Evolutionary conservation across 2,329 filamentous ascomycete species (phyloP).

Genomic region (Colletotrichum kahawae): DNA sequence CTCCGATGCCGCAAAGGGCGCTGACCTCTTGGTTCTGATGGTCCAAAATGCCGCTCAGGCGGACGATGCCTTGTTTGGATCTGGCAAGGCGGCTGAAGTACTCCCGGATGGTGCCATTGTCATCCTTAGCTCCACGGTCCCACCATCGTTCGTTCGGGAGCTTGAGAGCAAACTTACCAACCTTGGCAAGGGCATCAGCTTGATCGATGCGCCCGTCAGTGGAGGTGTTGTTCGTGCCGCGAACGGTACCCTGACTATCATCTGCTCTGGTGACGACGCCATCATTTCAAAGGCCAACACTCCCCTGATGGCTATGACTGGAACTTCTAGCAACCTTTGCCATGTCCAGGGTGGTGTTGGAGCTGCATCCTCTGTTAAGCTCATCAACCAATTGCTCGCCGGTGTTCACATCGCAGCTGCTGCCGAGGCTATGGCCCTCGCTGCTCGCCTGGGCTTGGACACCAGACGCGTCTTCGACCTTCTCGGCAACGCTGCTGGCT

Average conservation of each 20-base stretch:
- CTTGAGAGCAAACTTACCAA: slow-evolving; percentile 25
- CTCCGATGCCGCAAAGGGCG: slow-evolving; percentile 30
- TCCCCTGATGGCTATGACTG: slow-evolving; percentile 37
- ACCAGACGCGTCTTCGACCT: slow-evolving; percentile 52
- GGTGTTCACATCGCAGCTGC: slow-evolving; percentile 62
- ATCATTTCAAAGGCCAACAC: slow-evolving; percentile 27
- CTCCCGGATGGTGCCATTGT: slow-evolving; percentile 33
- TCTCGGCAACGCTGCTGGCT: slow-evolving; percentile 42
- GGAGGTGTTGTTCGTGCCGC: slow-evolving; percentile 41
- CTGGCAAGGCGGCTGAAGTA: slow-evolving; percentile 29
- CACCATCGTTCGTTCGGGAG: slow-evolving; percentile 32
- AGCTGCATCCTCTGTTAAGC: slow-evolving; percentile 60
- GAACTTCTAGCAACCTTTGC: slow-evolving; percentile 39
- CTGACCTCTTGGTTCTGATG: slow-evolving; percentile 39
- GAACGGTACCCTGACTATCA: slow-evolving; percentile 40
- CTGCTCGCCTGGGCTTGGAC: slow-evolving; percentile 56
- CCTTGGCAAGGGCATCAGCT: slow-evolving; percentile 28
- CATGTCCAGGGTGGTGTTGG: slow-evolving; percentile 56
- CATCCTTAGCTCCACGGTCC: slow-evolving; percentile 40
- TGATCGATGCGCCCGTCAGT: slow-evolving; percentile 42
- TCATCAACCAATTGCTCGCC: slow-evolving; percentile 63
- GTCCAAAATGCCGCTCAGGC: slow-evolving; percentile 39
- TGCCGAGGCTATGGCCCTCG: slow-evolving; percentile 62
- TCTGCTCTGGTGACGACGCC: slow-evolving; percentile 33
- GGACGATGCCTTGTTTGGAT: slow-evolving; percentile 35